Evolutionary conservation across 2,329 filamentous ascomycete species (phyloP), one percentile per base, ranked within the genome.

Genomic region (Bipolaris bicolor): DNA sequence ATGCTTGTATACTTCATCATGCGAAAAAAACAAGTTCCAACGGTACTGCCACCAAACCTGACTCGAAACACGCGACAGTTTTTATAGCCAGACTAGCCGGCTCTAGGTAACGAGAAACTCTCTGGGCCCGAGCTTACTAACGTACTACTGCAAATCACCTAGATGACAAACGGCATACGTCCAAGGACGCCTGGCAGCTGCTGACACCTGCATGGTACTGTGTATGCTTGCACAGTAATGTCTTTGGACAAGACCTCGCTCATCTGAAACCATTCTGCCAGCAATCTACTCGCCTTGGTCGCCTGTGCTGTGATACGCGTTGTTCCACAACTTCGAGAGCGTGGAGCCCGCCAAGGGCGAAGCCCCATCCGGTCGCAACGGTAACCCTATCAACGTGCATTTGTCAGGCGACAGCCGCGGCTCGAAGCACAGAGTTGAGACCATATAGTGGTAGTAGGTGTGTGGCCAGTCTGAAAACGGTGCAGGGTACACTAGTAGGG

Each of bases 331-430:
- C 22, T n/a, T 10, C 26, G 20, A n/a, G 13, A 18, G 18, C 43
- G 34, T 43, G 16, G 33, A 34, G 15, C 24, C 43, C 20, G 33
- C 18, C 20, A 11, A 15, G 18, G 6, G 22, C 24, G 24, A 49
- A 33, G 16, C 33, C 24, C 31, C 33, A 13, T 41, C 31, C 24
- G 43, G 37, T 41, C 41, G 48, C 40, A 26, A 33, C 34, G 29
- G 16, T 26, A 52, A 55, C 53, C 47, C 33, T 34, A 46, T 55
- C 33, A 50, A 45, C 40, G 20, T 52, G 24, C 31, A 15, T n/a
- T 20, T n/a, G 24, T n/a, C 18, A 20, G 29, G 29, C 13, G 26
- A 16, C 24, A 40, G 7, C 34, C 41, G 34, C 48, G 41, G 26
- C 53, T 22, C 13, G 15, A 11, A 24, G 29, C 16, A 31, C 36